Conservation (phyloP, 306 rosid species). For the Senna siamea region DNA sequence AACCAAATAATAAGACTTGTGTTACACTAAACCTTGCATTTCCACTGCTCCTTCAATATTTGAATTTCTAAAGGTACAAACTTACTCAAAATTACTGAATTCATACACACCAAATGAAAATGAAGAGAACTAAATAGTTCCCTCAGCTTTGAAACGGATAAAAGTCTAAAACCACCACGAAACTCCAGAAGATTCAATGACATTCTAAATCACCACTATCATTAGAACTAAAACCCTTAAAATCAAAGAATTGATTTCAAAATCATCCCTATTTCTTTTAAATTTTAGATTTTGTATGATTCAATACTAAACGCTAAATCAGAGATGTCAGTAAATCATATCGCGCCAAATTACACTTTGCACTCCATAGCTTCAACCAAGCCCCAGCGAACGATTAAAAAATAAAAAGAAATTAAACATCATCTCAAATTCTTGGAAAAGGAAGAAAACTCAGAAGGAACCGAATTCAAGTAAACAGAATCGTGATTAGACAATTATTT, state of each 20-base stretch:
- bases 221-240: conserved; percentile 4
- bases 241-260: not conserved
- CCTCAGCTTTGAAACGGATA: not conserved
- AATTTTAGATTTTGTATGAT: not conserved
- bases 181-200: not conserved
- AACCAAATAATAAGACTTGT: not conserved
- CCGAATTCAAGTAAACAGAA: not conserved
- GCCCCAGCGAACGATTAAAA: not conserved
- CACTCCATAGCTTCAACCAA: conserved; percentile 5
- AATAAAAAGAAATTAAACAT: not conserved
- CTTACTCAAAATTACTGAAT: not conserved
- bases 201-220: not conserved
- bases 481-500: not conserved
- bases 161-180: not conserved
- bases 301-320: not conserved
- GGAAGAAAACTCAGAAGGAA: not conserved
- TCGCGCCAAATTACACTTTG: not conserved
- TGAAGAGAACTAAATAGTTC: not conserved
- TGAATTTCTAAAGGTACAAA: not conserved
- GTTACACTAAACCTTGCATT: conserved; percentile 1
- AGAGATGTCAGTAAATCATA: not conserved
- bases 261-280: not conserved
- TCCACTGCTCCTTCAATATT: not conserved
- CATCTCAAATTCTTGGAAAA: not conserved
- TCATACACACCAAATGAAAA: not conserved